phyloP scores from a whole-genome alignment of 2,329 filamentous ascomycete species.

The Aspergillus jensenii region DNA sequence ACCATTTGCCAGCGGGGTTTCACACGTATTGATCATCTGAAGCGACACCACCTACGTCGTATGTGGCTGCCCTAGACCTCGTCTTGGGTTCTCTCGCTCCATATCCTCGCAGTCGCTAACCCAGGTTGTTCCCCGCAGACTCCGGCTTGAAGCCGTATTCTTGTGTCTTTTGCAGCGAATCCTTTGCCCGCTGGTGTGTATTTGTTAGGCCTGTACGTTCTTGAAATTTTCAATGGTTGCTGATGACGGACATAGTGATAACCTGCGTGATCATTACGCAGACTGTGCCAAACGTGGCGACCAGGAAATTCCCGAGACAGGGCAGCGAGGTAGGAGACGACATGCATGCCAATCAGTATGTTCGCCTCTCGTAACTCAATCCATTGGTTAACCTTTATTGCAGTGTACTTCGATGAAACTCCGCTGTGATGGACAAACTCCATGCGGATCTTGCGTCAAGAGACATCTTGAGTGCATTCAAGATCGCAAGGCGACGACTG shows the following conservation, averaged over 20 bases:
- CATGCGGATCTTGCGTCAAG: constrained; percentile 46
- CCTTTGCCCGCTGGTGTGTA: constrained; percentile 47
- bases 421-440: constrained; percentile 46
- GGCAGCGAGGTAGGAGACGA: constrained; percentile 45
- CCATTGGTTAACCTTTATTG: not conserved
- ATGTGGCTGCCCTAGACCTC: constrained; percentile 20
- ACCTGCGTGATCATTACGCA: constrained; percentile 47
- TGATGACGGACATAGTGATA: constrained; percentile 35
- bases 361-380: not conserved
- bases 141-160: constrained; percentile 50
- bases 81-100: constrained; percentile 1
- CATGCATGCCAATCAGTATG: constrained; percentile 50
- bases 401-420: constrained; percentile 51
- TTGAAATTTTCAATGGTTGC: not conserved
- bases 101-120: constrained; percentile 8
- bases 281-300: constrained; percentile 44
- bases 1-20: constrained; percentile 46
- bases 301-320: constrained; percentile 45
- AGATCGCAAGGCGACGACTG: constrained; percentile 22
- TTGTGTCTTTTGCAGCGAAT: constrained; percentile 46
- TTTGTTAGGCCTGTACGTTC: not conserved
- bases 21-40: constrained; percentile 50
- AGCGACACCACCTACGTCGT: constrained; percentile 49
- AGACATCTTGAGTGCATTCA: constrained; percentile 44
- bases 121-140: constrained; percentile 29